Base-by-base conservation (phyloP, 2,329 filamentous ascomycete species). In the Cephalotrichum gorgonifer region DNA sequence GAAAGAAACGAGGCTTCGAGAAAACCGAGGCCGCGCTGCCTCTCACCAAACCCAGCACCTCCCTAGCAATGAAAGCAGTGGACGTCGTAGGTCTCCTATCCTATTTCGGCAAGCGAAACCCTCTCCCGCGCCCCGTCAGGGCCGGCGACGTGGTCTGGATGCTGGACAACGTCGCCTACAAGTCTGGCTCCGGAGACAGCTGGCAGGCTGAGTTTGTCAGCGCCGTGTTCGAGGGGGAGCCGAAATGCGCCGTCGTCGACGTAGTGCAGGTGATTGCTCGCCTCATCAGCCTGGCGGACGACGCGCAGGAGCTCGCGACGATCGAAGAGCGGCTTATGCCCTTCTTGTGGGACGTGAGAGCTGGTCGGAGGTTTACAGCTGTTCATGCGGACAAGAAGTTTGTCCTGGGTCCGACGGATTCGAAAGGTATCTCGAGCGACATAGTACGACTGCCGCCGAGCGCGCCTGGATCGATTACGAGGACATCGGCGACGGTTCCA, bases 171-270 rank as follows among this genome's bases (percentile, higher is more conserved):
- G 91, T 86, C 3, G 90, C 89, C 4, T 91, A 85, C 62, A 78
- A 79, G 52, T 66, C 70, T 43, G 59, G 67, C 17, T 58, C 63
- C 51, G 64, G 66, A 2, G 68, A 66, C 48, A 63, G 61, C 47
- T 96, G 89, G 88, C 75, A 86, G 58, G 85, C 85, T 25, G 88
- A 96, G 61, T 89, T 90, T 53, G 81, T 95, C 0, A 80, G 85
- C 2, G 87, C 86, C 42, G 86, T 88, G 50, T 95, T 96, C 57
- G 79, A 85, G 54, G 81, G 81, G 58, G 72, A 86, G 56, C 79
- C 82, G 5, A 83, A 85, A 38, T 76, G 77, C 52, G 76, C 81
- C 52, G 66, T 89, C 2, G 76, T 84, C 39, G 77, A 84, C 33
- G 73, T 84, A 5, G 85, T 91, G 14, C 77, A 78, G n/a, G 72